Conservation (phyloP, 2,329 filamentous ascomycete genomes). For the Trichocomaceae sp. region DNA sequence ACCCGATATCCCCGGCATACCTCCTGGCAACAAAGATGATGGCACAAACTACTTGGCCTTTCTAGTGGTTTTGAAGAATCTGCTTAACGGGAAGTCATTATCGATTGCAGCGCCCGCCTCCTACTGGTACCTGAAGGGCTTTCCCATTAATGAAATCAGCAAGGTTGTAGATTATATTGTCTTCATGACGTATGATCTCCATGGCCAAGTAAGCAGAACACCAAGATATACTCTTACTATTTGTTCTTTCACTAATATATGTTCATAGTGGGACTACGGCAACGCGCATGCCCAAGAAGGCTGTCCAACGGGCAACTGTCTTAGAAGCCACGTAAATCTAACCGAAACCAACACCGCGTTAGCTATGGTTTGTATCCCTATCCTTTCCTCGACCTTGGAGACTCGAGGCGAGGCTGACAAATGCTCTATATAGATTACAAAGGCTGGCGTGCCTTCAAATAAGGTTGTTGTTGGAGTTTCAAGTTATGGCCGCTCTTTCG, state of each 20-base stretch:
- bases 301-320: slow-evolving; percentile 25
- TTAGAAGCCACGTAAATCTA: slow-evolving; percentile 12
- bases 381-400: no score
- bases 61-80: slow-evolving; percentile 20
- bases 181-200: slow-evolving; percentile 38
- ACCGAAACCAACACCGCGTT: slow-evolving; percentile 21
- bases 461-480: slow-evolving; percentile 30
- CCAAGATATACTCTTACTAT: no score
- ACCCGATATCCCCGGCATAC: slow-evolving; percentile 34
- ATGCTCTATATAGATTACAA: slow-evolving; percentile 19
- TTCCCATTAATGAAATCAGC: slow-evolving; percentile 24
- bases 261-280: slow-evolving; percentile 14
- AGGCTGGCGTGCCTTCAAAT: slow-evolving; percentile 31
- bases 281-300: slow-evolving; percentile 19
- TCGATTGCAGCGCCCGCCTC: slow-evolving; percentile 17
- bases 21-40: slow-evolving; percentile 22
- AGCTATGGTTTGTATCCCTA: no score
- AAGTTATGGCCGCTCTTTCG: slow-evolving; percentile 13
- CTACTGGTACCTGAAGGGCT: slow-evolving; percentile 29
- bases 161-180: slow-evolving; percentile 28
- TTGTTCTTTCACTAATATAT: no score
- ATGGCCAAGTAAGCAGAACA: slow-evolving; percentile 13
- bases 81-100: slow-evolving; percentile 21
- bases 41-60: slow-evolving; percentile 32
- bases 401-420: no score